A percentile compares a stretch with the other conserved stretches of the same genome.
Conservation (phyloP, 106 monocot genomes). For the Dendrobium officinale region DNA sequence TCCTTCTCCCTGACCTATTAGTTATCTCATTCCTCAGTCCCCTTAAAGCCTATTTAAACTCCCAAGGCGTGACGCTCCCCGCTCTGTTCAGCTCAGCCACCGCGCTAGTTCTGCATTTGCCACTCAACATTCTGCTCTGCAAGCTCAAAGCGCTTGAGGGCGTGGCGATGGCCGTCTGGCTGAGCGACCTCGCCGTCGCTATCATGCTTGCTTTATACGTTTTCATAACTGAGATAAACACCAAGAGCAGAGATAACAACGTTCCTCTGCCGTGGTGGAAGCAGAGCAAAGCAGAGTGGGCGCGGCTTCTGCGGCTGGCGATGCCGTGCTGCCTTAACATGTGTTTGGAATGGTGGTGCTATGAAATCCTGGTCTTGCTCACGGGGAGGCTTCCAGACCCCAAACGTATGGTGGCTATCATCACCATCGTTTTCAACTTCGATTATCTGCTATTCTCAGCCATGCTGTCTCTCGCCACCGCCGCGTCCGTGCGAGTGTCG, state of each 20-base stretch:
- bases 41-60: slow-evolving; percentile 74
- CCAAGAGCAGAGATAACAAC: neutral
- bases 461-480: slow-evolving; percentile 48
- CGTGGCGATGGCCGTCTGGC: slow-evolving; percentile 66
- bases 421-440: slow-evolving; percentile 58
- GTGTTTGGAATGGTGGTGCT: slow-evolving; percentile 92
- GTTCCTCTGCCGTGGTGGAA: slow-evolving; percentile 6
- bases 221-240: slow-evolving; percentile 23
- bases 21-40: slow-evolving; percentile 72
- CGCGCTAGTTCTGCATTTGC: slow-evolving; percentile 53
- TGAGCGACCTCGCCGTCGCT: slow-evolving; percentile 47
- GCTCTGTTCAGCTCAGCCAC: slow-evolving; percentile 51
- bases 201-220: slow-evolving; percentile 50
- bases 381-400: slow-evolving; percentile 45
- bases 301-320: slow-evolving; percentile 28
- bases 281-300: slow-evolving; percentile 15
- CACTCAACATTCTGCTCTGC: slow-evolving; percentile 43
- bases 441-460: slow-evolving; percentile 59
- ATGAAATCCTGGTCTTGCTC: slow-evolving; percentile 53
- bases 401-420: slow-evolving; percentile 20
- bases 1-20: slow-evolving; percentile 65
- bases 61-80: slow-evolving; percentile 74
- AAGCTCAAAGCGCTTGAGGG: slow-evolving; percentile 45
- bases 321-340: slow-evolving; percentile 45
- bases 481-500: slow-evolving; percentile 47